Percentiles rank a stretch among this genome's conserved stretches.
phyloP scores from a whole-genome alignment of 2,329 filamentous ascomycete species.

The Trichoderma harzianum region DNA sequence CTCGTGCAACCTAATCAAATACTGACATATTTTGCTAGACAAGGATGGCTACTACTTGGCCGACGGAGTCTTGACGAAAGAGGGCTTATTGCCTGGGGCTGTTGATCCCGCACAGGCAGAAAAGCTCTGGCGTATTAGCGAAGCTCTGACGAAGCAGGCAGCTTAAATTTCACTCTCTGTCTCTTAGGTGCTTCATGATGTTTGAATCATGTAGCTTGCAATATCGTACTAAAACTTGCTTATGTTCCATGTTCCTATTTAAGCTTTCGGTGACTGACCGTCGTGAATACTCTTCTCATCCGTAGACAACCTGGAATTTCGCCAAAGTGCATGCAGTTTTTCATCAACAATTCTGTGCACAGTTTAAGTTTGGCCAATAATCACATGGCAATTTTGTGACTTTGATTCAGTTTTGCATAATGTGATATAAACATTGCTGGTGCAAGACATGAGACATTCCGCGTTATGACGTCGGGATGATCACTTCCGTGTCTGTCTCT shows the following conservation, averaged over 20 bases:
- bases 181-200: not conserved
- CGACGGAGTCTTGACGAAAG: not conserved
- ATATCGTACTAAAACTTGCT: not conserved
- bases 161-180: not conserved
- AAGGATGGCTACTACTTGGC: slow-evolving; percentile 4
- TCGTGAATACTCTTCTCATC: not conserved
- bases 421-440: not conserved
- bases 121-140: not conserved
- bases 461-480: slow-evolving; percentile 5
- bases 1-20: not conserved
- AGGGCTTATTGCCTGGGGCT: not conserved
- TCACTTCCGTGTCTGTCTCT: not conserved
- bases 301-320: too few species aligned
- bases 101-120: not conserved
- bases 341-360: not conserved
- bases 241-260: not conserved
- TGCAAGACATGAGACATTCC: not conserved
- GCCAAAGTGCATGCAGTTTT: too few species aligned
- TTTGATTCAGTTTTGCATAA: not conserved
- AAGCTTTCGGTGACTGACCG: not conserved
- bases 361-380: not conserved
- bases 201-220: not conserved
- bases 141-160: not conserved
- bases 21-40: not conserved
- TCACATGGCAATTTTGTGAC: not conserved